phyloP scores from a whole-genome alignment of 805 yeast species.

The Yamadazyma phyllophila region DNA sequence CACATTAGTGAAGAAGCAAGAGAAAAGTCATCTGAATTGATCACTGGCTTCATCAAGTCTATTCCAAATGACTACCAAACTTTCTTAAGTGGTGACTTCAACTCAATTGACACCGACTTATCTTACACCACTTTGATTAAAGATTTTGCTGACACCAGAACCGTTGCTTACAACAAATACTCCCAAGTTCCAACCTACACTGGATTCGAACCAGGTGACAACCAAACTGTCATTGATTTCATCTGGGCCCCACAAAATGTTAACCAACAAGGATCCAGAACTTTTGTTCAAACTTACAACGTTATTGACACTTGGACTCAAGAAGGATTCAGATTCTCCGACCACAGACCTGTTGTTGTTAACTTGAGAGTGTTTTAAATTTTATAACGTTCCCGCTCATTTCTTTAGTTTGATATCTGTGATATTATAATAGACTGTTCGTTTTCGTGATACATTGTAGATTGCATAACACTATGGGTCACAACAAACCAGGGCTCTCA shows the following conservation, averaged over 20 bases:
- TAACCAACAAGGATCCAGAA: slow-evolving; percentile 8
- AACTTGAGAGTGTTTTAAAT: background rate
- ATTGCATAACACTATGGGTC: too few species aligned
- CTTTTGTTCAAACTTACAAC: slow-evolving; percentile 24
- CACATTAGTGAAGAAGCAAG: slow-evolving; percentile 47
- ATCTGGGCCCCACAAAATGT: slow-evolving; percentile 31
- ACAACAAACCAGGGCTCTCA: too few species aligned
- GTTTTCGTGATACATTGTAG: background rate
- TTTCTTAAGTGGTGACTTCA: slow-evolving; percentile 56
- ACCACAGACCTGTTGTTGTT: slow-evolving; percentile 44
- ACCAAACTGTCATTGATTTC: slow-evolving; percentile 39
- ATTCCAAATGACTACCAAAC: slow-evolving; percentile 34
- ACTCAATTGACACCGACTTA: slow-evolving; percentile 30
- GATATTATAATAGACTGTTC: background rate
- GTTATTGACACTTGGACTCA: slow-evolving; percentile 33
- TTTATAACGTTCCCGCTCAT: background rate
- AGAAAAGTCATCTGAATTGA: slow-evolving; percentile 43
- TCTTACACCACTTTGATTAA: slow-evolving; percentile 33
- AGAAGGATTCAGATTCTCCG: slow-evolving; percentile 38
- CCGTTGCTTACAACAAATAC: slow-evolving; percentile 25
- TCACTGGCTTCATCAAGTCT: slow-evolving; percentile 37
- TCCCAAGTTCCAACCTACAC: slow-evolving; percentile 34
- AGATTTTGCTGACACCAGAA: slow-evolving; percentile 24
- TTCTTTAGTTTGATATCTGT: background rate
- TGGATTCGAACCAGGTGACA: slow-evolving; percentile 31